phyloP scores from a whole-genome alignment of 148 eudicot species.

The Cornus kousa region DNA sequence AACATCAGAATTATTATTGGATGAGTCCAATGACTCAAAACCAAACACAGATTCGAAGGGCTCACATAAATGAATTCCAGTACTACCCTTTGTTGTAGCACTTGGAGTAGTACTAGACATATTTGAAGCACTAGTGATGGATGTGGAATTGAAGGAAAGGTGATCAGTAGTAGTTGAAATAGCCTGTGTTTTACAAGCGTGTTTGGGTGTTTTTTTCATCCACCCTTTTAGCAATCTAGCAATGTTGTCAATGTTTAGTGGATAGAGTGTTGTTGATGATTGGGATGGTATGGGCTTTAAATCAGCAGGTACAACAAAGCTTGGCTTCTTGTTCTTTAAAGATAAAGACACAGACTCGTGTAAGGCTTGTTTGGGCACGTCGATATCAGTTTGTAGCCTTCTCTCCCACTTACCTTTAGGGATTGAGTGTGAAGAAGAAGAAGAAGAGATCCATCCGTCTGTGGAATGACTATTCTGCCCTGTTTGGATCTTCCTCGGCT shows the following conservation, averaged over 20 bases:
- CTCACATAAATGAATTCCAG: constrained; percentile 26
- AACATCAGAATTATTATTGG: constrained; percentile 23
- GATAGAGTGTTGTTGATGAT: constrained; percentile 25
- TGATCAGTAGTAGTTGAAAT: constrained; percentile 14
- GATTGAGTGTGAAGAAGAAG: constrained; percentile 30
- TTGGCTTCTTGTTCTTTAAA: constrained; percentile 7
- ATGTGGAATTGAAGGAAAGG: constrained; percentile 5
- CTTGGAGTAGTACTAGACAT: constrained; percentile 7
- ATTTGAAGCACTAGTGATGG: background rate
- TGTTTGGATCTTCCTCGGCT: constrained; percentile 41
- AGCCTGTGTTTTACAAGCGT: background rate
- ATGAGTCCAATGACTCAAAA: constrained; percentile 32
- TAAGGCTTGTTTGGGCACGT: constrained; percentile 76
- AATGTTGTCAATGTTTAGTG: constrained; percentile 50
- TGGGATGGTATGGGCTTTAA: constrained; percentile 13
- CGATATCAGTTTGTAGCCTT: constrained; percentile 72
- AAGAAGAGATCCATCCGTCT: background rate
- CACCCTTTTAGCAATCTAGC: constrained; percentile 47
- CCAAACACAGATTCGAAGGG: constrained; percentile 31
- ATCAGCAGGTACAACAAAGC: background rate
- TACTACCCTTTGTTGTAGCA: constrained; percentile 18
- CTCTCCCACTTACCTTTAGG: constrained; percentile 80
- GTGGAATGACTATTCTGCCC: background rate
- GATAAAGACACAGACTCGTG: constrained; percentile 51
- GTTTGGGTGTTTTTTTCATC: constrained; percentile 26